Evolutionary conservation across 805 yeast genomes (phyloP), one percentile per base, ranked within the genome.

Genomic region (Candida easanensis): DNA sequence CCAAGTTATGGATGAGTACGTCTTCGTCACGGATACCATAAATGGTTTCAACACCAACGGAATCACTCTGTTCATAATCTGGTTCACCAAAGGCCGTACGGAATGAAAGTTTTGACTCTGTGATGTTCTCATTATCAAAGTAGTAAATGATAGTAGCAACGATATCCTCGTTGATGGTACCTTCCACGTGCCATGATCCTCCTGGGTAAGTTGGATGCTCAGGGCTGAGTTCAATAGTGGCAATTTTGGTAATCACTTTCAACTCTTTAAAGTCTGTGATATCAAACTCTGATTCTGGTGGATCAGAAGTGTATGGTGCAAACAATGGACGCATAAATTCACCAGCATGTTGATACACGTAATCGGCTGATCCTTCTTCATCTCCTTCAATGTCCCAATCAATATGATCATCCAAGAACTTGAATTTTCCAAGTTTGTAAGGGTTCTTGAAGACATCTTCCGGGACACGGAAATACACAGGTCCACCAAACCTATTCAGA

Each of bases 171-270:
- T 43, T 43, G 8, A 38, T 30, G 2, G 46, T 38, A 9, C 46
- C 46, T n/a, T 43, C 46, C 3, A 43, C 46, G 37, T 43, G 46
- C 46, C 46, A 43, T 3, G 45, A 37, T 2, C 45, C 45, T 15
- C 45, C 45, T 5, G 34, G 32, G 27, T 42, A 42, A 3, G 10
- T 14, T 22, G 45, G 46, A 9, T n/a, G 4, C 11, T 38, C 42
- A n/a, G 46, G 46, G 3, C 27, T 31, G 11, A 43, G 39, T 30
- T 43, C 43, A 32, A 43, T 43, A 16, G 31, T 39, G 31, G 46
- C 46, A 13, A 43, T 10, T 25, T 43, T 43, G 33, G 46, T 43
- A 33, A 43, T 43, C 13, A 43, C 40, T 15, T 43, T 43, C n/a
- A 39, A 15, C 15, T 32, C 19, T 9, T 30, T 15, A 30, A 43